Conservation (phyloP, 345 rosid species). For the Nephelium lappaceum region DNA sequence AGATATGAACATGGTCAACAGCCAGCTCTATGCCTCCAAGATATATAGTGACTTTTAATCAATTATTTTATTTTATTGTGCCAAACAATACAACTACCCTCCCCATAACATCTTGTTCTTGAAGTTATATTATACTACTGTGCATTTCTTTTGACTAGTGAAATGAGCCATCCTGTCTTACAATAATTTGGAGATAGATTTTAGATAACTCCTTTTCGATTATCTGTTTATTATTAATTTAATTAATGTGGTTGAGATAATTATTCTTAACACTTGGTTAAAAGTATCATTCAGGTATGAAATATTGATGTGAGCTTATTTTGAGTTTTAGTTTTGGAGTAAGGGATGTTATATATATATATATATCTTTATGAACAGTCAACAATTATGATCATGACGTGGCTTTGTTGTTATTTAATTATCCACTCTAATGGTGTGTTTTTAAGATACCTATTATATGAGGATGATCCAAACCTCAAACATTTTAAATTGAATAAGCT, state of each 20-base stretch:
- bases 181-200: background rate
- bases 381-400: no score
- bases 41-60: background rate
- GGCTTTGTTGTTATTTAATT: no score
- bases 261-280: no score
- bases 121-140: background rate
- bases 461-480: no score
- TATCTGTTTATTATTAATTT: background rate
- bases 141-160: background rate
- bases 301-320: no score
- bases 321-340: no score
- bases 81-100: background rate
- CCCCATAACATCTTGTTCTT: background rate
- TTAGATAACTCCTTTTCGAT: background rate
- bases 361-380: no score
- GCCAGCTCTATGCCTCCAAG: background rate
- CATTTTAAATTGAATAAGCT: no score
- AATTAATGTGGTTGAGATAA: background rate
- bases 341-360: no score
- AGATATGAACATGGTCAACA: slow-evolving; percentile 6
- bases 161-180: background rate
- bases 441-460: no score
- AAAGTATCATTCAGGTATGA: no score
- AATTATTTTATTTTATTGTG: slow-evolving; percentile 2
- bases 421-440: no score